These are phyloP conservation scores for Pseudomonodictys pantanalensis DNA, from an alignment of 495 filamentous ascomycete genomes.

Conservation along the genomic window DNA sequence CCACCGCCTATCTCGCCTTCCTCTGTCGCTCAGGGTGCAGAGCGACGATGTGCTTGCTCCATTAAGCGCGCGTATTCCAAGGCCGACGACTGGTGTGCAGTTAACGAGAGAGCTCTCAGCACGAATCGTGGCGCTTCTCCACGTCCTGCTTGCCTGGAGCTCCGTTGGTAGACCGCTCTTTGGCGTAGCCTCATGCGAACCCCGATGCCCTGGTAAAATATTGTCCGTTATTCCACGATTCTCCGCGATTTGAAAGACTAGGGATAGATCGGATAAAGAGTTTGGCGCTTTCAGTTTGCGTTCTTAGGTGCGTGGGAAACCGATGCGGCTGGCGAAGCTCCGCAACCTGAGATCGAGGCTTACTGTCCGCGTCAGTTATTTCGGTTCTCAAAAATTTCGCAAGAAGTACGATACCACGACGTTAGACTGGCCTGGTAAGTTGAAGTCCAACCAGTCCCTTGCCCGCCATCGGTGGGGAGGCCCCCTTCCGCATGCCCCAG, in stretches of 20 bases:
- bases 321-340: neutral
- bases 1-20: slow-evolving; percentile 9
- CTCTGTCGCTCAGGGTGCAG: slow-evolving; percentile 29
- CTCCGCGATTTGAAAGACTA: slow-evolving; percentile 35
- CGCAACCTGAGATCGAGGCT: slow-evolving; percentile 11
- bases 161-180: slow-evolving; percentile 1
- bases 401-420: slow-evolving; percentile 21
- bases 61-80: slow-evolving; percentile 16
- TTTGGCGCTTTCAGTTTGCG: slow-evolving; percentile 30
- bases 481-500: neutral
- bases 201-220: slow-evolving; percentile 28
- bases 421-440: neutral
- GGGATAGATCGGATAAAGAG: slow-evolving; percentile 37
- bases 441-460: neutral
- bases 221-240: slow-evolving; percentile 34
- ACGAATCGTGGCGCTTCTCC: slow-evolving; percentile 34
- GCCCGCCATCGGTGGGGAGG: neutral
- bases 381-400: slow-evolving; percentile 25
- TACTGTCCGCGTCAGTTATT: slow-evolving; percentile 26
- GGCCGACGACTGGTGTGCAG: slow-evolving; percentile 16
- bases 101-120: slow-evolving; percentile 16
- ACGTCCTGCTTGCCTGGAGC: slow-evolving; percentile 32
- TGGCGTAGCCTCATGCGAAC: slow-evolving; percentile 26
- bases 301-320: slow-evolving; percentile 22
- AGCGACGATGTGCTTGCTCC: slow-evolving; percentile 34